Evolutionary conservation across 805 yeast species (phyloP).

Genomic region (Kuraishia floccosa): DNA sequence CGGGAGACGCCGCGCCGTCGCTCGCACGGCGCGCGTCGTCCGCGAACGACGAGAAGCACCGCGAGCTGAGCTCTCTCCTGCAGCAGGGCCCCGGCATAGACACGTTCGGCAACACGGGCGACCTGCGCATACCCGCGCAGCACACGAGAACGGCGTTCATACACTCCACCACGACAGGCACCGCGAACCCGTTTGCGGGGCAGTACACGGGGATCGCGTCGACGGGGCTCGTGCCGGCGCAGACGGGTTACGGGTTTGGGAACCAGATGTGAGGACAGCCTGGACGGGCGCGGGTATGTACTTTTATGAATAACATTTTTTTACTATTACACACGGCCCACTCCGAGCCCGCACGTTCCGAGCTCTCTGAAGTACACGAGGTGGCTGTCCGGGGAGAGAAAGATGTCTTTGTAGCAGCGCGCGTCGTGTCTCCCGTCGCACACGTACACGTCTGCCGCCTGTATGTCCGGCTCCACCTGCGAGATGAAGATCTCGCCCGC

Average conservation of each 20-base stretch:
- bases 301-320: too few species aligned
- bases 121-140: constrained; percentile 81
- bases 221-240: constrained; percentile 46
- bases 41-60: constrained; percentile 42
- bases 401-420: constrained; percentile 5
- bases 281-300: too few species aligned
- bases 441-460: constrained; percentile 4
- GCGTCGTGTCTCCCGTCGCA: constrained; percentile 6
- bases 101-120: constrained; percentile 86
- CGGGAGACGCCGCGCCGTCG: constrained; percentile 22
- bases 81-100: constrained; percentile 88
- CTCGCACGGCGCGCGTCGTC: constrained; percentile 35
- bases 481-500: constrained; percentile 13
- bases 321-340: background rate
- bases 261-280: too few species aligned
- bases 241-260: constrained; percentile 94
- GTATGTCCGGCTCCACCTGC: constrained; percentile 4
- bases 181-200: constrained; percentile 48
- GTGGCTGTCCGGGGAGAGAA: constrained; percentile 6
- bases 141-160: constrained; percentile 77
- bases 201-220: constrained; percentile 70
- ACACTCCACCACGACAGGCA: constrained; percentile 82
- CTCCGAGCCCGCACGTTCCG: constrained; percentile 6
- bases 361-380: constrained; percentile 7
- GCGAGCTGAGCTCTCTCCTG: constrained; percentile 68